These are phyloP conservation scores for Sarocladium kiliense DNA, from an alignment of 2,329 filamentous ascomycete species.

Conservation along the genomic window DNA sequence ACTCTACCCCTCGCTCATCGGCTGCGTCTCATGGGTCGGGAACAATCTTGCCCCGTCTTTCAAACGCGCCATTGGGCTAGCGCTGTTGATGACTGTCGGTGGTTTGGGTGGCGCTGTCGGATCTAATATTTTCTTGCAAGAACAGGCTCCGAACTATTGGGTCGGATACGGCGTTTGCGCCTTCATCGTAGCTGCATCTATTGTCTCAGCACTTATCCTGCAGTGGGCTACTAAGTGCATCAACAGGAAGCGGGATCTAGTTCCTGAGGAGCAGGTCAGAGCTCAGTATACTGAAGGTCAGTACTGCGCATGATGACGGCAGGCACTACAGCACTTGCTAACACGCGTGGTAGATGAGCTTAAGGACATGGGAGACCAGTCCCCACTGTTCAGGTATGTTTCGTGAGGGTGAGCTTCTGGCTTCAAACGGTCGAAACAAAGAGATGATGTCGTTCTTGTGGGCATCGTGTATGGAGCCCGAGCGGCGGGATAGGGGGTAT, in stretches of 20 bases:
- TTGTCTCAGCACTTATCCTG: slow-evolving; percentile 5
- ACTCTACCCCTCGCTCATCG: slow-evolving; percentile 23
- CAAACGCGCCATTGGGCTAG: slow-evolving; percentile 14
- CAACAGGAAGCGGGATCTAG: slow-evolving; percentile 16
- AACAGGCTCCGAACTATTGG: slow-evolving; percentile 10
- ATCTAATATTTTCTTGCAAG: slow-evolving; percentile 12
- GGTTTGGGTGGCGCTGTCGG: slow-evolving; percentile 11
- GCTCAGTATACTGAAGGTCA: slow-evolving; percentile 12
- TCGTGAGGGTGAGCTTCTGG: background rate
- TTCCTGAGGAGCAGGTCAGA: slow-evolving; percentile 15
- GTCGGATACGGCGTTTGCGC: slow-evolving; percentile 12
- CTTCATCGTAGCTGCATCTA: slow-evolving; percentile 8
- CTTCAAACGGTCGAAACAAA: no score
- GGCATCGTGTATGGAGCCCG: no score
- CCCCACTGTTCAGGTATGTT: slow-evolving; percentile 15
- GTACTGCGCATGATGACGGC: background rate
- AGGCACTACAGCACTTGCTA: background rate
- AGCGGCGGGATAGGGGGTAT: no score
- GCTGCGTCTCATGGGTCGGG: slow-evolving; percentile 13
- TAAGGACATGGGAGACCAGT: slow-evolving; percentile 15
- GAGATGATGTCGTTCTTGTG: no score
- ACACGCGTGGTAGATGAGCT: slow-evolving; percentile 11
- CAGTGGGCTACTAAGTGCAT: slow-evolving; percentile 5
- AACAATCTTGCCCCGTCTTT: slow-evolving; percentile 14
- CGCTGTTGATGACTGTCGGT: slow-evolving; percentile 13